Evolutionary conservation across 176 grass and related monocot genomes (phyloP), one percentile per base, ranked within the genome.

Genomic region (Avena atlantica): DNA sequence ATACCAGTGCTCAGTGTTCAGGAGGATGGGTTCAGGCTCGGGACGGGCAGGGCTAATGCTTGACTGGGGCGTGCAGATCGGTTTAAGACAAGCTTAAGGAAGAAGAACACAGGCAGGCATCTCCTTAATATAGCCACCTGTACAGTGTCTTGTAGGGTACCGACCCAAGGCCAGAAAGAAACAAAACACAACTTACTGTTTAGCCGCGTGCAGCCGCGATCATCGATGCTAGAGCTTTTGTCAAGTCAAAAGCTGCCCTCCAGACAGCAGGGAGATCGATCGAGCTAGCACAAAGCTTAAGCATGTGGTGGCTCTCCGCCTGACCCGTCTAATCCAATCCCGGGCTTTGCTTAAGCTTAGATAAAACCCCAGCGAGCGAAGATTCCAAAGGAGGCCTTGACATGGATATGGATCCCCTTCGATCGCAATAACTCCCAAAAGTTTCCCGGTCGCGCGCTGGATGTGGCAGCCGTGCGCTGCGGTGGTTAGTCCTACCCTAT

Each of bases 391-490:
- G 25, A 27, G 25, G 36, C 36, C 44, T 71, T 71, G 68, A n/a
- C 80, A 1, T 52, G 81, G 64, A 62, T 87, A 29, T 29, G 29
- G 29, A 34, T 34, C 31, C 57, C 20, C 20, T 57, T 70, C 25
- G 25, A 27, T 27, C 27, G 85, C 40, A 65, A 42, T 75, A 74
- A 81, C 37, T 65, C 56, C 78, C 19, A 87, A 87, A 87, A 87
- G 86, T 34, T 17, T 17, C 79, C 20, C 8, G 37, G 37, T 71
- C 31, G 31, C 31, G 31, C 51, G 24, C 66, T 49, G 27, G 13
- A 9, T 37, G 48, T 4, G 12, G 4, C 4, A 3, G 19, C 12
- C 47, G 48, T 23, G 48, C 51, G 16, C 47, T 82, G 25, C 16
- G 10, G n/a, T 23, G 62, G 16, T 52, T 78, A 8, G 49, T 14